Base-by-base conservation (phyloP, 139 green algal genomes). In the Chlorella sp. region DNA sequence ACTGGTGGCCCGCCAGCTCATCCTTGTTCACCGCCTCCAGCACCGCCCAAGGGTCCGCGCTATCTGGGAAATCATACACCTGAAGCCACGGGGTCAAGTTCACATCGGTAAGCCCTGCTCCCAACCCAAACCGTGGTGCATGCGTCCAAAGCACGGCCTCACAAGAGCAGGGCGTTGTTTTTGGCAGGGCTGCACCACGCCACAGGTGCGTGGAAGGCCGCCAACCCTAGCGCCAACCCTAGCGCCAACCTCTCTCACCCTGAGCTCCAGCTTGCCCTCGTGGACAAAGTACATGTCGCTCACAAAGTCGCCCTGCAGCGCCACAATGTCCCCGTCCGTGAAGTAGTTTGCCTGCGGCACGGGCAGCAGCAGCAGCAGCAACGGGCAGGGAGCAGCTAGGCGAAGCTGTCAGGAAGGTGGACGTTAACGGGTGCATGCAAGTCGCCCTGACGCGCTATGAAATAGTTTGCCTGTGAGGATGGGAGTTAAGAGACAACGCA, bases 1-100 rank as follows among this genome's bases (percentile, higher is more conserved):
- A 80, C 34, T 55, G 32, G 50, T 72, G 62, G 49, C 74, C 33
- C 49, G 62, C 36, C 49, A 80, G 62, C 69, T 80, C 74, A 67
- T 80, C 74, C 74, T 80, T 80, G 62, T 80, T 71, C 6, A 66
- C 62, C 1, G 74, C 74, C 62, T 80, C 74, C n/a, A 76, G 74
- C 50, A 80, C 69, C 27, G 62, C 67, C 74, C 69, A 76, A 6
- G 69, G 60, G 49, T 80, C 74, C 4, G 73, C 30, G 33, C 63
- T 49, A 24, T 55, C 74, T 1, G 62, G 69, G 74, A 80, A 80
- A 66, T 75, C 51, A 69, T 80, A 80, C 24, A 71, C 74, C 69
- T 27, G 71, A 36, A 23, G 36, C n/a, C n/a, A n/a, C n/a, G n/a
- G n/a, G n/a, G n/a, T n/a, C n/a, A n/a, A n/a, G n/a, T n/a, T n/a